Evolutionary conservation across 1,284 basidiomycete species (phyloP).

Genomic region (Ceratobasidium sp.): DNA sequence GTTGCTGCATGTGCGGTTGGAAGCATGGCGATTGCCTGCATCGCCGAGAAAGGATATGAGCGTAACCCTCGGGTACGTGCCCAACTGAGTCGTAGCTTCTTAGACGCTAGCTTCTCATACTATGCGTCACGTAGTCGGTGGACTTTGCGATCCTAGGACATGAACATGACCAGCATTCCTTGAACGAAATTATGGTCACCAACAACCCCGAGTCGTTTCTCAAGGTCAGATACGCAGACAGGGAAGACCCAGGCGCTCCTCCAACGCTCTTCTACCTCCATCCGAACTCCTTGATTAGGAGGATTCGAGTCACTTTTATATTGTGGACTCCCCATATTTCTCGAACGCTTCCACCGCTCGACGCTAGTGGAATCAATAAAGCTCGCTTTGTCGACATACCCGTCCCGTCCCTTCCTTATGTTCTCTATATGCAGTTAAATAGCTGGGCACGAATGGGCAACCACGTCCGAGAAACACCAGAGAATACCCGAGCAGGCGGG

Average conservation of each 20-base stretch:
- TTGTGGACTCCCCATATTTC: not conserved
- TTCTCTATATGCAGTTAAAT: not conserved
- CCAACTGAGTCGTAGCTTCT: too few species aligned
- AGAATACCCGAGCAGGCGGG: not conserved
- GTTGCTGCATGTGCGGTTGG: slow-evolving; percentile 2
- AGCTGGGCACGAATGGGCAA: not conserved
- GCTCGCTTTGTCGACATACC: not conserved
- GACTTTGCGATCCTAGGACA: not conserved
- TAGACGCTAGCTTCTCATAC: too few species aligned
- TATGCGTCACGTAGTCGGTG: not conserved
- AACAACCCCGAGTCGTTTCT: not conserved
- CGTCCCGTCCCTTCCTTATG: not conserved
- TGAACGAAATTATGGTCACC: not conserved
- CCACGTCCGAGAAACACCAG: not conserved
- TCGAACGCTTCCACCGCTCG: not conserved
- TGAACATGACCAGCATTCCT: not conserved
- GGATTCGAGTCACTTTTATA: not conserved
- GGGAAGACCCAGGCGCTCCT: not conserved
- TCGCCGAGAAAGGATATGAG: not conserved
- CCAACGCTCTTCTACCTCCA: not conserved
- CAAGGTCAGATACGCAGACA: too few species aligned
- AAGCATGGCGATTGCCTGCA: slow-evolving; percentile 8
- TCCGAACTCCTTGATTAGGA: not conserved
- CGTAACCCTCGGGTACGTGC: not conserved
- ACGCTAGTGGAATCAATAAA: not conserved